Evolutionary conservation across 495 filamentous ascomycete genomes (phyloP).

Genomic region (Penicillium maclennaniae): DNA sequence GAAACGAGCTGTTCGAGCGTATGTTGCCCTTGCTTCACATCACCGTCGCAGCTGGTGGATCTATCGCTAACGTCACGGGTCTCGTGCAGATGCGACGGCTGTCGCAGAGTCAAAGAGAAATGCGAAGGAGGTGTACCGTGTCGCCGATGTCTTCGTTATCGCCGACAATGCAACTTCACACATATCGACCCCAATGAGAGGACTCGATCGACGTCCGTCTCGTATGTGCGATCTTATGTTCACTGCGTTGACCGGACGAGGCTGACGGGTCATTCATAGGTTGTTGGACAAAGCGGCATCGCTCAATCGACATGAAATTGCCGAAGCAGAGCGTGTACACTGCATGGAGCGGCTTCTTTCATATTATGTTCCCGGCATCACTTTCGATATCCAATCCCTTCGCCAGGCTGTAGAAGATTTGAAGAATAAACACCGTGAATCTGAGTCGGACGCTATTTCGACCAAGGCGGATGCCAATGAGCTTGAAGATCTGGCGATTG

Average conservation of each 20-base stretch:
- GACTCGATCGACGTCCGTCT: slow-evolving; percentile 34
- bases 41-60: background rate
- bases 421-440: slow-evolving; percentile 35
- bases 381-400: slow-evolving; percentile 42
- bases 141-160: slow-evolving; percentile 46
- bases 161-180: slow-evolving; percentile 47
- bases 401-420: slow-evolving; percentile 40
- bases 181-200: slow-evolving; percentile 41
- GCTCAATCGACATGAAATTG: slow-evolving; percentile 38
- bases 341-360: slow-evolving; percentile 44
- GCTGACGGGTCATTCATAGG: slow-evolving; percentile 18
- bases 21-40: background rate
- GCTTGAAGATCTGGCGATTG: slow-evolving; percentile 41
- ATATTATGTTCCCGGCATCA: slow-evolving; percentile 41
- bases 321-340: slow-evolving; percentile 42
- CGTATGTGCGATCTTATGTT: slow-evolving; percentile 28
- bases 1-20: slow-evolving; percentile 49
- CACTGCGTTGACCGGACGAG: background rate
- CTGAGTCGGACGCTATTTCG: slow-evolving; percentile 33
- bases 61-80: slow-evolving; percentile 9
- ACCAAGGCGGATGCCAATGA: slow-evolving; percentile 36
- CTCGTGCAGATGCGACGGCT: slow-evolving; percentile 41
- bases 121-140: slow-evolving; percentile 51
- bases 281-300: slow-evolving; percentile 35
- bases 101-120: slow-evolving; percentile 49